Conservation (phyloP, 2,329 filamentous ascomycete genomes). For the Ophiostoma populinum region DNA sequence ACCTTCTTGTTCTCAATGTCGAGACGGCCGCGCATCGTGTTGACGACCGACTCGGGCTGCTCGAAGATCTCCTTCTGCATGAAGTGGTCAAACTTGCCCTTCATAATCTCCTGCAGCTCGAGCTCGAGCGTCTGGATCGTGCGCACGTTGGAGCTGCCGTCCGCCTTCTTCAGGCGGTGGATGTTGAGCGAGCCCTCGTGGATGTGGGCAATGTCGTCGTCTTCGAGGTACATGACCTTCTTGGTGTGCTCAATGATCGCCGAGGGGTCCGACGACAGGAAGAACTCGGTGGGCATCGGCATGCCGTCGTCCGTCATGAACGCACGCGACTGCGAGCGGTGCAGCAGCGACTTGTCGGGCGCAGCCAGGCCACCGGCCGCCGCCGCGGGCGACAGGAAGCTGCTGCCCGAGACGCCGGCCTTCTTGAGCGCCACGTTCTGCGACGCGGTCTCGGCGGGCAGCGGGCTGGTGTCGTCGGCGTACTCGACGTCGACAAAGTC, state of each 20-base stretch:
- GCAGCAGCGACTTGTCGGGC: constrained; percentile 92
- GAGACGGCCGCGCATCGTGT: constrained; percentile 98
- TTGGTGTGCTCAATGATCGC: constrained; percentile 99
- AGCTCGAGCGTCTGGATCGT: constrained; percentile 97
- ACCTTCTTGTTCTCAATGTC: constrained; percentile 88
- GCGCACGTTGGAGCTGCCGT: constrained; percentile 91
- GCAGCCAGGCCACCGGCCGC: constrained; percentile 45
- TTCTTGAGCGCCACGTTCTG: constrained; percentile 97
- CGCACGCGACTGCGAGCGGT: constrained; percentile 94
- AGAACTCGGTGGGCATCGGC: constrained; percentile 97
- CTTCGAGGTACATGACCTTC: constrained; percentile 98
- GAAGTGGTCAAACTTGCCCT: constrained; percentile 99
- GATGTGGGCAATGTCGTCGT: constrained; percentile 98
- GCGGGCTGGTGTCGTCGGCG: constrained; percentile 63
- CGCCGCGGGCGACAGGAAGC: constrained; percentile 41
- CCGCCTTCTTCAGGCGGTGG: constrained; percentile 91
- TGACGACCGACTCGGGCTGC: constrained; percentile 97
- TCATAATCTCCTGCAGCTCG: constrained; percentile 99
- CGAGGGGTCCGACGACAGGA: constrained; percentile 95
- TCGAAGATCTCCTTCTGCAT: constrained; percentile 99
- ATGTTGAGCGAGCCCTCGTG: constrained; percentile 99
- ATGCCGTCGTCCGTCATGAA: constrained; percentile 98
- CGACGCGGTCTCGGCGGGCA: constrained; percentile 84
- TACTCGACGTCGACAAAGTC: constrained; percentile 99
- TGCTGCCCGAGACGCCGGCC: constrained; percentile 56